Base-by-base conservation (phyloP, 495 filamentous ascomycete species). In the Podospora conica region DNA sequence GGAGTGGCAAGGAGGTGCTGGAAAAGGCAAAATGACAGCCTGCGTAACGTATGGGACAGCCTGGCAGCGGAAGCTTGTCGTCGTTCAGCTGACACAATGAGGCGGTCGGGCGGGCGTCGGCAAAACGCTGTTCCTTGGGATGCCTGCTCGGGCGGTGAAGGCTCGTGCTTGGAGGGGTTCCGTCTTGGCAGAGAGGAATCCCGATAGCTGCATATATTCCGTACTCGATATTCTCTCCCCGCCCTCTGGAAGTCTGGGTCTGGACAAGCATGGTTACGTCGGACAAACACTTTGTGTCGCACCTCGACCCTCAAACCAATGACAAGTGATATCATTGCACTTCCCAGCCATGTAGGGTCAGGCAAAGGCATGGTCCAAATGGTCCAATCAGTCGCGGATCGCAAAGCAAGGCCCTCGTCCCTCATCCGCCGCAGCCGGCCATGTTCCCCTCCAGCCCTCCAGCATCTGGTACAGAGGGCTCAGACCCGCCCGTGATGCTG, bases 31-130 rank as follows among this genome's bases (percentile, higher is more conserved):
- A 61, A 53, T 53, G 59, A 29, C 59, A 61, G 28, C 29, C 15
- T 61, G 59, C 40, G 59, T 63, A 18, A 55, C n/a, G 55, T n/a
- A 57, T 53, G 27, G 31, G 20, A 22, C 55, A 58, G 55, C 40
- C 63, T 64, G 27, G 25, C 27, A 64, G 63, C n/a, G 33, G 53
- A 64, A 3, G 63, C 10, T 9, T 12, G 57, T 48, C 9, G 60
- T 61, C 21, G 28, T 63, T 24, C 40, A 58, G 63, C 63, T 64
- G 63, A 64, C 63, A 58, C 55, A 64, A 56, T 21, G 53, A 58
- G 61, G 61, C 61, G 61, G 40, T 22, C 25, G 24, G 20, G 61
- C 48, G 33, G 63, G 63, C 27, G 28, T 58, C 63, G 63, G 63
- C 63, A 64, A 64, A 64, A 64, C 63, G 22, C 55, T 57, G 57